Base-by-base conservation (phyloP, 768 basidiomycete species). In the Pilatotrama ljubarskyi region DNA sequence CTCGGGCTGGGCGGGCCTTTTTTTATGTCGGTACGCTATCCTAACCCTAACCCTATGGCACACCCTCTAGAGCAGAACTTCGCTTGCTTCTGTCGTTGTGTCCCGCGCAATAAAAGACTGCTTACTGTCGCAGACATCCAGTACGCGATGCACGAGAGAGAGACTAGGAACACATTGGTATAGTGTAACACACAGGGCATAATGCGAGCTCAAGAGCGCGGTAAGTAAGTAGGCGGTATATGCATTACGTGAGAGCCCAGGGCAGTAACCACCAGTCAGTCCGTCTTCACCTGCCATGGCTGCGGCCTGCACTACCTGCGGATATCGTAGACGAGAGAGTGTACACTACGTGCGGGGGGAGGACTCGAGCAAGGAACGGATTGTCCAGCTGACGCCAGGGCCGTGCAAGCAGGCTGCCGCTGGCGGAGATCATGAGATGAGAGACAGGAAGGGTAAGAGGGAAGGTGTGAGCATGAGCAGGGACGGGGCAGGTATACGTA, bases 1-100 rank as follows among this genome's bases (percentile, higher is more conserved):
- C 64, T 65, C 64, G 64, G 64, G 64, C 64, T 65, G 64, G 57
- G 64, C 64, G 58, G 64, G 64, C 64, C 64, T 51, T 59, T 43
- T 56, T 64, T 63, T 17, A 41, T 44, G 55, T 55, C 20, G 3
- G 26, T 60, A 24, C 18, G 35, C 37, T 0, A 42, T 15, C 13
- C 63, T 60, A 64, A 64, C 63, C 63, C 63, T 64, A 64, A 64
- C 63, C 63, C 55, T 56, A 50, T 2, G 15, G 32, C 18, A 40
- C 15, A 11, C n/a, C 6, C 5, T 50, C 7, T 17, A 35, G n/a
- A n/a, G n/a, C n/a, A n/a, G n/a, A n/a, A n/a, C n/a, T n/a, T n/a
- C n/a, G n/a, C n/a, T n/a, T 46, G 20, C 44, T 5, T 5, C n/a
- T 5, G 3, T 40, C 14, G 38, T 14, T 6, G 38, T 40, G 13